These are phyloP conservation scores for Triticum dicoccoides DNA, from an alignment of 176 grass and related monocot species.

Conservation along the genomic window DNA sequence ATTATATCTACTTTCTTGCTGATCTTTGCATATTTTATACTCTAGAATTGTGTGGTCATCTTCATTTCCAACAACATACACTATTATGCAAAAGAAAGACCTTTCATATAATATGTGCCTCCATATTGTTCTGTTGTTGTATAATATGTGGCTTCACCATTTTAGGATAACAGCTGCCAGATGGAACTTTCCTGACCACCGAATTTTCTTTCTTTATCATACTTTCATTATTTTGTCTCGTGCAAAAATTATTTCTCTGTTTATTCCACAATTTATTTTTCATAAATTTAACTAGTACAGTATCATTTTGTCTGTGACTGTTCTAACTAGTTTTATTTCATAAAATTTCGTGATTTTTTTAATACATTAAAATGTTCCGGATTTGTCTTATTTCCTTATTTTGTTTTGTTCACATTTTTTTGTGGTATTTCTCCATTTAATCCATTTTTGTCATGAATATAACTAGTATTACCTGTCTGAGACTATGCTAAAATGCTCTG, in stretches of 20 bases:
- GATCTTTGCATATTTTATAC: constrained; percentile 9
- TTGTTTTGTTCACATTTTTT: not conserved
- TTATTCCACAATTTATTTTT: constrained; percentile 6
- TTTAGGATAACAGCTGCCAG: not conserved
- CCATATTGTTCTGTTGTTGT: not conserved
- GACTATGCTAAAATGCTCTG: constrained; percentile 5
- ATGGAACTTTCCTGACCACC: not conserved
- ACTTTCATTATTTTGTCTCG: not conserved
- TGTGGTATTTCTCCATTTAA: constrained; percentile 3
- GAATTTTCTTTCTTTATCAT: not conserved
- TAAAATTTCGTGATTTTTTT: too few relatives aligned
- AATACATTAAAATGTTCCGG: not conserved
- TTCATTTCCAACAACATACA: constrained; percentile 10
- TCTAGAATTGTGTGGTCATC: not conserved
- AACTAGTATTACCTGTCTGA: constrained; percentile 8
- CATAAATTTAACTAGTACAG: not conserved
- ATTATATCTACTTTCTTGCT: constrained; percentile 18
- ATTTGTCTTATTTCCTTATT: constrained; percentile 15
- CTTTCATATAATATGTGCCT: constrained; percentile 14
- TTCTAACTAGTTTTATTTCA: too few relatives aligned
- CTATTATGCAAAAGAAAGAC: not conserved
- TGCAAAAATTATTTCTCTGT: constrained; percentile 3
- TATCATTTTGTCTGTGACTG: constrained; percentile 10
- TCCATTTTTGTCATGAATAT: not conserved
- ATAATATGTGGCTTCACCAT: constrained; percentile 3